Base-by-base conservation (phyloP, 176 grass and related monocot genomes). In the Lolium rigidum region DNA sequence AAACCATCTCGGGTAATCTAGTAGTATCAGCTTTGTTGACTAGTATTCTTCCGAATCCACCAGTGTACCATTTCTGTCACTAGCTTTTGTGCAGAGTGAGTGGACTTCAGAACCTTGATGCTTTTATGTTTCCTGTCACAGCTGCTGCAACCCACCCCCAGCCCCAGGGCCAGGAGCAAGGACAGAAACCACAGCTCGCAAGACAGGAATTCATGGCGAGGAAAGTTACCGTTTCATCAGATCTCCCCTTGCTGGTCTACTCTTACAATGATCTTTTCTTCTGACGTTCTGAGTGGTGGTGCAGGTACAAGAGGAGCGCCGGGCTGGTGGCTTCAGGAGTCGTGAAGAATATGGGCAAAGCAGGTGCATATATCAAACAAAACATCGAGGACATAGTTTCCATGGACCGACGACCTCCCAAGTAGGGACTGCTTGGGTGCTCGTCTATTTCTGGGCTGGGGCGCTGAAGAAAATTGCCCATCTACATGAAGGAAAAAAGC, bases 301-400 rank as follows among this genome's bases (percentile, higher is more conserved):
- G 78, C 90, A 99, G 97, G 81, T 96, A 96, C 88, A 84, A 58
- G 72, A 96, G 83, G 78, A 94, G 90, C 52, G 86, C 97, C 21
- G 97, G 97, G 70, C 77, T 99, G 41, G 97, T 99, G 1, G 94
- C 94, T 44, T 93, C 97, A 60, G 94, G 97, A 16, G 92, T 92
- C 7, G 92, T 51, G 11, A 94, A 87, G 84, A 99, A 99, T 80
- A 74, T 99, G 10, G 80, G 81, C 85, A 93, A 83, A 87, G 90
- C 82, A 1, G 94, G 84, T 47, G 76, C 44, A 31, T 93, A 99
- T 39, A 83, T 99, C 44, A 99, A 99, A 85, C 88, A 90, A 73
- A 94, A 90, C 55, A 44, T 99, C 10, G 90, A 94, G 51, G 90
- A 99, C 80, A 90, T 96, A 87, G 20, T 96, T 37, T 96, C 95